Base-by-base conservation (phyloP, 768 basidiomycete species). In the Naganishia vishniacii region DNA sequence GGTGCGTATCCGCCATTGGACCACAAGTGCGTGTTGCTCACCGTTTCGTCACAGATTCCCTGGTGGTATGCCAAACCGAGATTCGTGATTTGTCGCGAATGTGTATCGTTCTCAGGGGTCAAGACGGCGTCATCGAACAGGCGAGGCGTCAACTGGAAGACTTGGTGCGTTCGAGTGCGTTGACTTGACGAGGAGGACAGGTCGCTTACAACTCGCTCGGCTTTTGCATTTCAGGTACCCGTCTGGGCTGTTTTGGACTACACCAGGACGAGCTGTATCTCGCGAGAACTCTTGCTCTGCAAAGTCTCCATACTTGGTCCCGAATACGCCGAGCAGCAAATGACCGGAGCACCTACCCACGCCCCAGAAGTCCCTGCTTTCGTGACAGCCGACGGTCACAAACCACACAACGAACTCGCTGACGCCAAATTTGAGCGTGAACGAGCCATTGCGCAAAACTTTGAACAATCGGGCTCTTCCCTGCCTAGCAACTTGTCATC, bases 161-260 rank as follows among this genome's bases (percentile, higher is more conserved):
- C 73, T 83, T 98, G 69, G 94, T 95, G 73, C 66, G 89, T 20
- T 83, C 9, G 3, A 23, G 25, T 4, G 23, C 40, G 26, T 31
- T 29, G 11, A n/a, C n/a, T n/a, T 37, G 9, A 40, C 7, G 8
- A 18, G 26, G 7, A 3, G 20, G 46, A 23, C 20, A 11, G 3
- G 51, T 5, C 18, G 11, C 60, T 48, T 5, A 61, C 23, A 15
- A 26, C 48, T 15, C 48, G 0, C 9, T 4, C 25, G n/a, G n/a
- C n/a, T n/a, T 25, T 25, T 23, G 40, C 45, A 7, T 56, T 29
- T 8, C 64, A 95, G 94, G 93, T 99, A 28, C 95, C 94, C 53
- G 95, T 99, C 4, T 99, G 95, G 95, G 95, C 94, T 29, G 95
- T 99, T 32, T 82, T 99, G 65, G 93, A 99, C 79, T 99, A 98